A percentile compares a stretch with the other conserved stretches of the same genome.
Conservation (phyloP, 305 asterid genomes). For the Petunia hybrid region DNA sequence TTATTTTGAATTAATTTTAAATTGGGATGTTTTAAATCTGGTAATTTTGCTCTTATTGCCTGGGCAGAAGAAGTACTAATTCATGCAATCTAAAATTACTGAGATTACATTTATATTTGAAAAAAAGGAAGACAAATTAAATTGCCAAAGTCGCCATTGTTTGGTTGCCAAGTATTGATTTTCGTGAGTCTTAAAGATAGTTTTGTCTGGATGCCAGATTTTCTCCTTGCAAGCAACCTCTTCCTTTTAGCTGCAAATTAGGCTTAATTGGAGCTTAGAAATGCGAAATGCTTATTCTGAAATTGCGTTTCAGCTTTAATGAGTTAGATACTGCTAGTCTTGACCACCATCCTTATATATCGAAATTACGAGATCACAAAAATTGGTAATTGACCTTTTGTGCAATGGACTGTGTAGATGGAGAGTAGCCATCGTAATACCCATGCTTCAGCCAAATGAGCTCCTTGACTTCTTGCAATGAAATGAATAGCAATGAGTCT, state of each 20-base stretch:
- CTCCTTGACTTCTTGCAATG: conserved; percentile 17
- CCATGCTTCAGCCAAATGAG: conserved; percentile 18
- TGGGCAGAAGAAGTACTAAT: background rate
- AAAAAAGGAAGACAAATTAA: background rate
- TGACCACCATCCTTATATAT: background rate
- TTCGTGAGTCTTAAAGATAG: conserved; percentile 1
- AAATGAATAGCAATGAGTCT: conserved; percentile 15
- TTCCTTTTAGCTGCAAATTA: conserved; percentile 28
- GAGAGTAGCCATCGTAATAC: conserved; percentile 26
- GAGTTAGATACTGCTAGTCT: background rate
- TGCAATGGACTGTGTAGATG: conserved; percentile 34
- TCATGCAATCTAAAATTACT: background rate
- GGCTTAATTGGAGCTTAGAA: conserved; percentile 20
- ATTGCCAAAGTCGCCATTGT: background rate
- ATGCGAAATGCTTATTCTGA: conserved; percentile 6
- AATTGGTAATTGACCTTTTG: conserved; percentile 11
- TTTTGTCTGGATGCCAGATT: background rate
- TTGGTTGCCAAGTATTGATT: background rate
- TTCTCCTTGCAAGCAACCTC: background rate
- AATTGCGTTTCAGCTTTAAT: conserved; percentile 7
- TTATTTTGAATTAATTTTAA: conserved; percentile 5
- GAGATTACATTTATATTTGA: background rate
- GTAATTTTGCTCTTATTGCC: background rate
- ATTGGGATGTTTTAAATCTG: background rate
- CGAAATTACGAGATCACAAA: conserved; percentile 5